phyloP scores from a whole-genome alignment of 371 early-diverging fungal species.

The Mucor lusitanicus region DNA sequence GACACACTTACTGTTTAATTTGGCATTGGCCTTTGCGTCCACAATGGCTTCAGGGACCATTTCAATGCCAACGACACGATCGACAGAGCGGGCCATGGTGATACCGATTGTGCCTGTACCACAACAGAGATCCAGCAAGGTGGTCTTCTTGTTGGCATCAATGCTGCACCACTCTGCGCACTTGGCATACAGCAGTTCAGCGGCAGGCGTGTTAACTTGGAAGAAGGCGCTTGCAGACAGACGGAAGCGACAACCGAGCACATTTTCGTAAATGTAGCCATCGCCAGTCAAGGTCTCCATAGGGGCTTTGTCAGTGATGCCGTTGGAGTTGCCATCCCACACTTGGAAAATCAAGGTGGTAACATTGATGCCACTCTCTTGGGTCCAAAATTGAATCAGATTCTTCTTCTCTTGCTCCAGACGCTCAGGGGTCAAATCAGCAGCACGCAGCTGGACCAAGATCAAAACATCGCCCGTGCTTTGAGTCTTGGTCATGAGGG shows the following conservation, averaged over 20 bases:
- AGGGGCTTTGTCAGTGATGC: conserved; percentile 47
- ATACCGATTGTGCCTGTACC: conserved; percentile 87
- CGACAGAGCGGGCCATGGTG: conserved; percentile 63
- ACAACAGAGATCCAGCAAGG: conserved; percentile 77
- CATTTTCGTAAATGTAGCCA: conserved; percentile 58
- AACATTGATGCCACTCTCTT: conserved; percentile 27
- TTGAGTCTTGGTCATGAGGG: conserved; percentile 60
- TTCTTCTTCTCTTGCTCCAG: conserved; percentile 35
- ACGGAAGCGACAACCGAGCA: conserved; percentile 62
- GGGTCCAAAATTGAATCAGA: conserved; percentile 28
- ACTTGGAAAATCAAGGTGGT: conserved; percentile 57
- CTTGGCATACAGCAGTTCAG: conserved; percentile 61
- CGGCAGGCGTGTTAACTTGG: conserved; percentile 75
- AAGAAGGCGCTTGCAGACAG: conserved; percentile 77
- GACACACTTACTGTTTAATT: conserved; percentile 48
- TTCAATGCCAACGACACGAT: conserved; percentile 75
- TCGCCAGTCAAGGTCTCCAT: conserved; percentile 52
- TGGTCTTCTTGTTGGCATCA: conserved; percentile 27
- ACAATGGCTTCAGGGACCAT: conserved; percentile 64
- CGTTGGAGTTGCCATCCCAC: conserved; percentile 50
- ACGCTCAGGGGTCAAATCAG: conserved; percentile 35
- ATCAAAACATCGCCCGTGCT: conserved; percentile 58
- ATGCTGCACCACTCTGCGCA: conserved; percentile 39
- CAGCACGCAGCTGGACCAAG: conserved; percentile 58
- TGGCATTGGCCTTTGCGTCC: conserved; percentile 72